These are phyloP conservation scores for Excoecaria agallocha DNA, from an alignment of 345 rosid species.

Conservation along the genomic window DNA sequence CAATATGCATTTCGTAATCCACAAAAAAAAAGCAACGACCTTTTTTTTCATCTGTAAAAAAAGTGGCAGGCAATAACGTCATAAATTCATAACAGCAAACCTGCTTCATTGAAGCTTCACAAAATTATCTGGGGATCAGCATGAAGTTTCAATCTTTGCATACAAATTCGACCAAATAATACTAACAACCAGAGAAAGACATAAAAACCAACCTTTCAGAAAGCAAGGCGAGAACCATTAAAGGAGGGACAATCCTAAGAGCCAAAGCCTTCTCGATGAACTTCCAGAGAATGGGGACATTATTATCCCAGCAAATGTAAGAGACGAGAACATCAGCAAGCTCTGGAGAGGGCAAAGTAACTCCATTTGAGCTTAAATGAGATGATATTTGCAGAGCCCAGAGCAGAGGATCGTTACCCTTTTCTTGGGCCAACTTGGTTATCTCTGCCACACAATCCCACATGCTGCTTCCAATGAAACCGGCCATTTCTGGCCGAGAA, in stretches of 20 bases:
- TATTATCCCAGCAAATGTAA: slow-evolving; percentile 36
- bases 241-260: slow-evolving; percentile 28
- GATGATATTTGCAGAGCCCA: slow-evolving; percentile 71
- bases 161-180: too few relatives aligned
- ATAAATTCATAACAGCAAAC: not conserved
- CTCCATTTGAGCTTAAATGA: slow-evolving; percentile 50
- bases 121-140: not conserved
- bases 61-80: not conserved
- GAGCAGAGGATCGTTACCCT: slow-evolving; percentile 60
- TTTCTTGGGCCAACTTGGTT: slow-evolving; percentile 63
- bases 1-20: not conserved
- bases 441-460: slow-evolving; percentile 39
- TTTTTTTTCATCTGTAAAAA: not conserved
- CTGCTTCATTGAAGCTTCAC: not conserved
- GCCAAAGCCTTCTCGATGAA: slow-evolving; percentile 32
- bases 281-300: slow-evolving; percentile 34
- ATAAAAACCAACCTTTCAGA: slow-evolving; percentile 23
- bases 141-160: not conserved
- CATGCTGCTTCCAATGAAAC: not conserved
- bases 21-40: not conserved
- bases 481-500: slow-evolving; percentile 10
- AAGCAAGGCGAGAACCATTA: slow-evolving; percentile 27
- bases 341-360: slow-evolving; percentile 28
- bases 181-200: not conserved
- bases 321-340: slow-evolving; percentile 25